Conservation (phyloP, 2,329 filamentous ascomycete genomes). For the Scedosporium boydii region DNA sequence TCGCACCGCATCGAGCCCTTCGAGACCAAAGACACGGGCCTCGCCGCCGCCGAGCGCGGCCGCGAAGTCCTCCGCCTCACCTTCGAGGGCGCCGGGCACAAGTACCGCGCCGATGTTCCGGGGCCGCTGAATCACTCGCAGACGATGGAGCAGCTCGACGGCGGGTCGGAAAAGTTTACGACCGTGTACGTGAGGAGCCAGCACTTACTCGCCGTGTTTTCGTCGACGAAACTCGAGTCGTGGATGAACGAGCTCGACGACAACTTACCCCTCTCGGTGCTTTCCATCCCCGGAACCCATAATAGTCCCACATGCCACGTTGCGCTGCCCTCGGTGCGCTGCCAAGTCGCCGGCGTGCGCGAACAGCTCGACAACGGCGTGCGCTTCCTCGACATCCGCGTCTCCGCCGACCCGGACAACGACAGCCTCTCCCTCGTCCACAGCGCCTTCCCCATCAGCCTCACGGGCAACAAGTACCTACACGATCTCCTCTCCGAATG, state of each 20-base stretch:
- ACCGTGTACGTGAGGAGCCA: conserved; percentile 53
- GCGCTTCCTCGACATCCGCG: conserved; percentile 86
- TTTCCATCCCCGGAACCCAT: conserved; percentile 92
- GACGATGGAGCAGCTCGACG: conserved; percentile 47
- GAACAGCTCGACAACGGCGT: conserved; percentile 83
- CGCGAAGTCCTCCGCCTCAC: conserved; percentile 65
- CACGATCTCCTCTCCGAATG: conserved; percentile 60
- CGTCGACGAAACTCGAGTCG: conserved; percentile 54
- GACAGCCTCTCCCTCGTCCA: conserved; percentile 77
- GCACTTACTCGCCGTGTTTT: conserved; percentile 55
- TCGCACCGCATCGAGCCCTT: conserved; percentile 60
- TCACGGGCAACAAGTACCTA: conserved; percentile 75
- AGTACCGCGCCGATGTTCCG: conserved; percentile 65
- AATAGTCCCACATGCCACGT: conserved; percentile 81
- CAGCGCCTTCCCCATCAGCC: conserved; percentile 76
- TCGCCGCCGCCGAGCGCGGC: conserved; percentile 47
- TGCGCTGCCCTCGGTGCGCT: conserved; percentile 85
- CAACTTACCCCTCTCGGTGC: conserved; percentile 61
- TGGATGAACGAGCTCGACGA: conserved; percentile 79
- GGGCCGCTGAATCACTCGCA: conserved; percentile 50
- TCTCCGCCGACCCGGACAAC: conserved; percentile 43
- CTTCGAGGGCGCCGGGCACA: conserved; percentile 51
- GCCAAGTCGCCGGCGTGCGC: conserved; percentile 69
- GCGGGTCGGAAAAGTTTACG: conserved; percentile 49
- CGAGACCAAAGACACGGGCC: conserved; percentile 45